phyloP scores from a whole-genome alignment of 1,284 basidiomycete species.

The Rhodotorula sp. region DNA sequence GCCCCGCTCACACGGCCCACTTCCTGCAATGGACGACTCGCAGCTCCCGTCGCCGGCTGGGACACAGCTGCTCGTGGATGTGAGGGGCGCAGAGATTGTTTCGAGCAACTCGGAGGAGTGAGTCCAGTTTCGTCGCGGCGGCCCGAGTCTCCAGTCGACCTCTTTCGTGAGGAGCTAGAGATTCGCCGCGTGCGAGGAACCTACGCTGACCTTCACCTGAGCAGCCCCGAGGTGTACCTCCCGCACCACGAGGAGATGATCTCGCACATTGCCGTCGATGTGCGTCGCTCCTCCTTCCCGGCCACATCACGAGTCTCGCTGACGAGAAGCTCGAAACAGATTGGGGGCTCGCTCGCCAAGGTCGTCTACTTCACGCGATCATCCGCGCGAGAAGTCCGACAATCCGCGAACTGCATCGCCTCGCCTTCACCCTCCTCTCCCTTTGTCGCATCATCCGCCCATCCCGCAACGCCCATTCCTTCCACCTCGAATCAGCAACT shows the following conservation, averaged over 20 bases:
- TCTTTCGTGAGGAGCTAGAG: no score
- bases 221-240: constrained; percentile 78
- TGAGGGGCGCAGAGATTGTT: constrained; percentile 40
- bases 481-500: constrained; percentile 23
- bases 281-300: constrained; percentile 54
- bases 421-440: constrained; percentile 13
- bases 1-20: background rate
- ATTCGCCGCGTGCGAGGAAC: no score
- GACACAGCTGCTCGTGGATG: constrained; percentile 37
- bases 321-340: constrained; percentile 54
- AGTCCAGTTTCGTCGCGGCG: background rate
- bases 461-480: background rate
- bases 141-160: no score
- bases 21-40: constrained; percentile 28
- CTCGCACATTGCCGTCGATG: constrained; percentile 93
- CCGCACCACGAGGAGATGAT: constrained; percentile 88
- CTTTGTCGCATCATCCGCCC: constrained; percentile 6
- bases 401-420: constrained; percentile 17
- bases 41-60: constrained; percentile 34
- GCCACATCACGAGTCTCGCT: background rate
- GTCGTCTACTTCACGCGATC: constrained; percentile 93
- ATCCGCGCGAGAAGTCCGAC: background rate
- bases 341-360: constrained; percentile 96
- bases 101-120: constrained; percentile 59
- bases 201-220: background rate